Conservation (phyloP, 2,329 filamentous ascomycete species). For the Xenoacremonium recifei region DNA sequence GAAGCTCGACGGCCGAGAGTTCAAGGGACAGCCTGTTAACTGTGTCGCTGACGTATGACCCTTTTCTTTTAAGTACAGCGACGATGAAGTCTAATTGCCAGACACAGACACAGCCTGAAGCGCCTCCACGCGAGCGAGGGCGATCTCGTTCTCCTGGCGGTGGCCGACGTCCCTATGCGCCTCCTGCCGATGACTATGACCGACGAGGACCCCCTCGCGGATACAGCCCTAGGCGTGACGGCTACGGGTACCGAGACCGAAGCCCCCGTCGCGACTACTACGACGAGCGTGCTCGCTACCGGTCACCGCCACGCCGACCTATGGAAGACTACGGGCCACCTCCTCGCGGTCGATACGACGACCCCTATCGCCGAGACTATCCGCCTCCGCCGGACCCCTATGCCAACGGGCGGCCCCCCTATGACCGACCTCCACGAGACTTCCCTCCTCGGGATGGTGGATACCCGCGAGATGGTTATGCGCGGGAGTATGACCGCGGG, state of each 20-base stretch:
- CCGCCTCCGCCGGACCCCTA: constrained; percentile 65
- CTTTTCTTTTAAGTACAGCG: constrained; percentile 1
- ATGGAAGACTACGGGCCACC: constrained; percentile 77
- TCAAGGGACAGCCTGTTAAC: constrained; percentile 83
- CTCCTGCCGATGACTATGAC: constrained; percentile 76
- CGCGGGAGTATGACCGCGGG: constrained; percentile 50
- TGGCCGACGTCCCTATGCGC: constrained; percentile 65
- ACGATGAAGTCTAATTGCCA: constrained; percentile 21
- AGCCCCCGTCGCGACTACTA: constrained; percentile 87
- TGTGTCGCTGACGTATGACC: constrained; percentile 77
- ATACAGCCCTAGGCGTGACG: constrained; percentile 76
- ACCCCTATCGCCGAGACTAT: constrained; percentile 72
- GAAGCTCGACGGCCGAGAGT: constrained; percentile 89
- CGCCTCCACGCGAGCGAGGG: constrained; percentile 64
- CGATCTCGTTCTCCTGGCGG: constrained; percentile 76
- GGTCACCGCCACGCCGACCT: constrained; percentile 75
- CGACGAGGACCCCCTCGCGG: constrained; percentile 75
- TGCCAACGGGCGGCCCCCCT: constrained; percentile 53
- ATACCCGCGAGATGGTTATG: constrained; percentile 40
- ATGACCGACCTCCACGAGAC: constrained; percentile 55
- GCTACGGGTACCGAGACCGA: constrained; percentile 80
- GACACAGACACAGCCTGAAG: constrained; percentile 74
- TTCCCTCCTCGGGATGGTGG: constrained; percentile 43
- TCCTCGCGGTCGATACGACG: constrained; percentile 69
- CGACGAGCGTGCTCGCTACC: constrained; percentile 73